These are phyloP conservation scores for Phytophthora pseudosyringae DNA, from an alignment of 352 stramenopile species.

Conservation along the genomic window DNA sequence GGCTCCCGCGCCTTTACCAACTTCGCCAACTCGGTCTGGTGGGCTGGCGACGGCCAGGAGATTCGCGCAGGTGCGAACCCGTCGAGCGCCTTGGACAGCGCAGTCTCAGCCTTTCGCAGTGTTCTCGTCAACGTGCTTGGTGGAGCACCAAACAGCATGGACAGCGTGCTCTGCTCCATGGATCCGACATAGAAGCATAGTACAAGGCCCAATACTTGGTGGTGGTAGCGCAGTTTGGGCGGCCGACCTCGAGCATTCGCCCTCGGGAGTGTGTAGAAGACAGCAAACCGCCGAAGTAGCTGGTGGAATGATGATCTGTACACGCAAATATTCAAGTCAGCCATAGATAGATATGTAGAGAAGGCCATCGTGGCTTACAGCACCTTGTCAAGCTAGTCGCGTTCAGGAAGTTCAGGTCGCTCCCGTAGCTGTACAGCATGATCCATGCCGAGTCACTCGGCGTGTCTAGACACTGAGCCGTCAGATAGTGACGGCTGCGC, in stretches of 20 bases:
- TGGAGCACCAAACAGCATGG: conserved; percentile 1
- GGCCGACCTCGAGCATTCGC: background rate
- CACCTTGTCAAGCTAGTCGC: background rate
- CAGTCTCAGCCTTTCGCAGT: conserved; percentile 1
- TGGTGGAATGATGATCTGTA: background rate
- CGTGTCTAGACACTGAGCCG: conserved; percentile 7
- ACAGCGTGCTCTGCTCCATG: no score
- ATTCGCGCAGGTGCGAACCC: background rate
- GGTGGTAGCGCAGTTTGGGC: conserved; percentile 6
- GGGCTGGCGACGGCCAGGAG: conserved; percentile 2
- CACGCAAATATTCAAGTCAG: background rate
- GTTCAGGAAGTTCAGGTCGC: background rate
- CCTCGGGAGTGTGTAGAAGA: background rate
- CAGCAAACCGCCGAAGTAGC: background rate
- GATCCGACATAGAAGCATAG: no score
- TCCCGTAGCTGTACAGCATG: conserved; percentile 10
- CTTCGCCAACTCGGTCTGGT: conserved; percentile 1
- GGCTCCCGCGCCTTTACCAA: conserved; percentile 6
- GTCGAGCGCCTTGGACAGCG: background rate
- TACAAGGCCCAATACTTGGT: background rate
- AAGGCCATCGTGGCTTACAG: background rate
- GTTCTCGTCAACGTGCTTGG: conserved; percentile 3
- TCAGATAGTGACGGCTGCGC: no score
- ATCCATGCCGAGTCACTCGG: conserved; percentile 6
- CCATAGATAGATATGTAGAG: background rate